These are phyloP conservation scores for Endoconidiophora laricicola DNA, from an alignment of 2,329 filamentous ascomycete genomes.

Conservation along the genomic window DNA sequence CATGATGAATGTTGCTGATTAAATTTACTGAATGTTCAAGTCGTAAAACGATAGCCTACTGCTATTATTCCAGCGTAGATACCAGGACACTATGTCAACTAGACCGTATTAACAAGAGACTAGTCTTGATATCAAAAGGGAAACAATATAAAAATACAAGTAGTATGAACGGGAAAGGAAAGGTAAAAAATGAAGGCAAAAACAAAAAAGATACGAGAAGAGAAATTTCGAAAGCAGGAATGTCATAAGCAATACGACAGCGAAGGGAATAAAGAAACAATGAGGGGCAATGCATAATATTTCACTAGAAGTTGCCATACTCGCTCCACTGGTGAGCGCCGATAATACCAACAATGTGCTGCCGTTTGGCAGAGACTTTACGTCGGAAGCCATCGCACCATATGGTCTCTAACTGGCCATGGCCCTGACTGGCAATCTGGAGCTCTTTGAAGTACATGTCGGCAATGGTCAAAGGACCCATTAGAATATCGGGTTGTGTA, in stretches of 20 bases:
- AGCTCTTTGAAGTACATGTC: slow-evolving; percentile 27
- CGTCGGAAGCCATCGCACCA: slow-evolving; percentile 31
- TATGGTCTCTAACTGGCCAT: slow-evolving; percentile 27
- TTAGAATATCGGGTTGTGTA: slow-evolving; percentile 30
- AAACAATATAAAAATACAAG: neutral
- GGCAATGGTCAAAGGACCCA: slow-evolving; percentile 27
- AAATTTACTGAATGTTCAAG: too few species aligned
- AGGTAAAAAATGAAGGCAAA: neutral
- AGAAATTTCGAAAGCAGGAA: neutral
- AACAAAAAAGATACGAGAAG: neutral
- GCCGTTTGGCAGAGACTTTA: slow-evolving; percentile 24
- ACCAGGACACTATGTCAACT: too few species aligned
- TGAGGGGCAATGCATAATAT: neutral
- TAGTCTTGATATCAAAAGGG: too few species aligned
- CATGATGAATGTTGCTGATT: too few species aligned
- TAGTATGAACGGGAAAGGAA: neutral
- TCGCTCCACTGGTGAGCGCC: slow-evolving; percentile 22
- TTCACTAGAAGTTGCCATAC: slow-evolving; percentile 8
- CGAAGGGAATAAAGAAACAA: neutral
- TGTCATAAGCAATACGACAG: neutral
- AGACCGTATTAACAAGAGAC: too few species aligned
- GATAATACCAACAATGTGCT: slow-evolving; percentile 26
- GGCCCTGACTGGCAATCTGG: slow-evolving; percentile 23
- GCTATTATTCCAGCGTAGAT: too few species aligned
- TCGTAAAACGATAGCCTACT: too few species aligned